These are phyloP conservation scores for Albophoma yamanashiensis DNA, from an alignment of 2,329 filamentous ascomycete genomes.

Conservation along the genomic window DNA sequence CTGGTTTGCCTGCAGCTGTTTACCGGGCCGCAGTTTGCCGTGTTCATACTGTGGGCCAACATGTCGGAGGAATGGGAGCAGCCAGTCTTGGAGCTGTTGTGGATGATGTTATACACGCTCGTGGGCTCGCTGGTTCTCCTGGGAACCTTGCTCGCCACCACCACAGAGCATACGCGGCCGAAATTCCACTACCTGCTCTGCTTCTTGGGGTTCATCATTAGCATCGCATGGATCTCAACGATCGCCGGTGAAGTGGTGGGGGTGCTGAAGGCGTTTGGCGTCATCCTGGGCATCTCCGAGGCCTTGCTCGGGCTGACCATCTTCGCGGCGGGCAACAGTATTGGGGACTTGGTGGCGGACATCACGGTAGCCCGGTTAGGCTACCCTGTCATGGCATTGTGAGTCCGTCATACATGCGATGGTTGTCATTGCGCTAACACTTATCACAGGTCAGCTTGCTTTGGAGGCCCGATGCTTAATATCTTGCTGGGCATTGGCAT, in stretches of 20 bases:
- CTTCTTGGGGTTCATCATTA: slow-evolving; percentile 81
- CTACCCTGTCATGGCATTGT: slow-evolving; percentile 89
- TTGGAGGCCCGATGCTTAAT: slow-evolving; percentile 97
- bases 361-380: slow-evolving; percentile 89
- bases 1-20: slow-evolving; percentile 77
- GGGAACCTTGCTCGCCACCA: slow-evolving; percentile 55
- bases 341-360: slow-evolving; percentile 89
- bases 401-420: slow-evolving; percentile 19
- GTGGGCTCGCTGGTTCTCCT: slow-evolving; percentile 59
- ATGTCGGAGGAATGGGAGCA: slow-evolving; percentile 45
- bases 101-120: slow-evolving; percentile 53
- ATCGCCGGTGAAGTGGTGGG: slow-evolving; percentile 94
- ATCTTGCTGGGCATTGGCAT: slow-evolving; percentile 93
- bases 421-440: not conserved
- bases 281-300: slow-evolving; percentile 87
- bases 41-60: slow-evolving; percentile 66
- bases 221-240: slow-evolving; percentile 92
- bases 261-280: slow-evolving; percentile 83
- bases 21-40: slow-evolving; percentile 74
- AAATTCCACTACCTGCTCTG: slow-evolving; percentile 71
- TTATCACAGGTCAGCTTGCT: slow-evolving; percentile 62
- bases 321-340: slow-evolving; percentile 90
- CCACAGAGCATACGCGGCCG: slow-evolving; percentile 55
- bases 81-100: slow-evolving; percentile 39
- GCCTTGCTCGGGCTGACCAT: slow-evolving; percentile 90